Conservation (phyloP, 2,329 filamentous ascomycete genomes). For the Talaromyces sp. region DNA sequence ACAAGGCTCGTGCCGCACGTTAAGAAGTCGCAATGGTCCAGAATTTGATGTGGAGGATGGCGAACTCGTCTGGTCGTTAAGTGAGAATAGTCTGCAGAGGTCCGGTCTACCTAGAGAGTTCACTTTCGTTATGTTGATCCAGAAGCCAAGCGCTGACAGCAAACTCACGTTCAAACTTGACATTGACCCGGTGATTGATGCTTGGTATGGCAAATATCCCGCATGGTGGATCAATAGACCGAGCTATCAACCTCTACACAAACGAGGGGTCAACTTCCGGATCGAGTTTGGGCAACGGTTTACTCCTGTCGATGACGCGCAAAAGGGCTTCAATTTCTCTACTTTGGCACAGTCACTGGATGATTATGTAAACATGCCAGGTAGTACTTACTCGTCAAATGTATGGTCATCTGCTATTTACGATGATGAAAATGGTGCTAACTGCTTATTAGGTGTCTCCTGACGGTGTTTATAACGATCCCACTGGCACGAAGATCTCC, state of each 20-base stretch:
- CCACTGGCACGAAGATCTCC: conserved; percentile 1
- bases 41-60: conserved; percentile 43
- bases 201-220: conserved; percentile 42
- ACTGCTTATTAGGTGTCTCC: conserved; percentile 20
- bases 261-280: conserved; percentile 39
- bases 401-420: conserved; percentile 20
- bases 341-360: conserved; percentile 40
- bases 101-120: conserved; percentile 51
- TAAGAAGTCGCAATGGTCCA: conserved; percentile 33
- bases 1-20: conserved; percentile 45
- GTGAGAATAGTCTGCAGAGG: conserved; percentile 48
- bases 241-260: conserved; percentile 38
- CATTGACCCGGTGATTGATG: conserved; percentile 42
- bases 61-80: conserved; percentile 50
- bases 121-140: conserved; percentile 50
- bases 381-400: conserved; percentile 36
- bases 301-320: conserved; percentile 29
- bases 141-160: conserved; percentile 42
- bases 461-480: conserved; percentile 21
- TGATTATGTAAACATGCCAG: conserved; percentile 46
- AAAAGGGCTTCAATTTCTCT: conserved; percentile 47
- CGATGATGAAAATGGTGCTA: not conserved
- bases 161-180: conserved; percentile 40
- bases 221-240: conserved; percentile 34
- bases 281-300: conserved; percentile 45